These are phyloP conservation scores for Boletus albobrunnescens DNA, from an alignment of 1,284 basidiomycete genomes.

Conservation along the genomic window DNA sequence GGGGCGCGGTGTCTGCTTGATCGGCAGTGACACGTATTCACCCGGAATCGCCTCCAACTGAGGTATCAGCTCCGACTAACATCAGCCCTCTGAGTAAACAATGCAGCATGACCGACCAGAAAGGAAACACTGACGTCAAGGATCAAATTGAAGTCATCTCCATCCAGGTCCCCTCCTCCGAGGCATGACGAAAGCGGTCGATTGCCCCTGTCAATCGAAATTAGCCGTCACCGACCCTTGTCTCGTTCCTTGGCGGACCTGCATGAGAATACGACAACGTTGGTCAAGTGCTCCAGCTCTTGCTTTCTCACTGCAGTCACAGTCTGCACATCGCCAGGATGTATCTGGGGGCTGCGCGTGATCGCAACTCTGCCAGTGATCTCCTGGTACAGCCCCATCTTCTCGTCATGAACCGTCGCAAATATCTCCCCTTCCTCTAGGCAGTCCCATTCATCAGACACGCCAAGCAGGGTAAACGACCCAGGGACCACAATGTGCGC, in stretches of 20 bases:
- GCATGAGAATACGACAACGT: slow-evolving; percentile 42
- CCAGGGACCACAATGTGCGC: slow-evolving; percentile 46
- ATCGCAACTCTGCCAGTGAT: slow-evolving; percentile 43
- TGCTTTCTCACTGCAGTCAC: slow-evolving; percentile 41
- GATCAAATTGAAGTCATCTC: slow-evolving; percentile 43
- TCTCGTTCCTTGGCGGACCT: slow-evolving; percentile 11
- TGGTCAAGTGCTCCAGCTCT: slow-evolving; percentile 35
- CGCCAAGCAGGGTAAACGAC: slow-evolving; percentile 46
- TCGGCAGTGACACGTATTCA: slow-evolving; percentile 36
- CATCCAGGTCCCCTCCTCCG: slow-evolving; percentile 47
- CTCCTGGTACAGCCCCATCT: slow-evolving; percentile 20
- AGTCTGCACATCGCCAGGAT: slow-evolving; percentile 46
- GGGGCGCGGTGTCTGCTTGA: slow-evolving; percentile 30
- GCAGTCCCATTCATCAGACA: slow-evolving; percentile 45
- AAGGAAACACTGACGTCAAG: slow-evolving; percentile 32
- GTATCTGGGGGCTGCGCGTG: slow-evolving; percentile 49
- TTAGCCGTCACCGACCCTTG: slow-evolving; percentile 8
- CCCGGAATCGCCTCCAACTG: slow-evolving; percentile 28
- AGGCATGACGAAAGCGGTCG: slow-evolving; percentile 43
- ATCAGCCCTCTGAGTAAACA: slow-evolving; percentile 4
- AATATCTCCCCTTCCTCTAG: slow-evolving; percentile 42
- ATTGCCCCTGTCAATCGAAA: slow-evolving; percentile 31
- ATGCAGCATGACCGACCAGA: slow-evolving; percentile 1
- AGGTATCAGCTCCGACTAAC: slow-evolving; percentile 33
- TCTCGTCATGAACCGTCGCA: slow-evolving; percentile 38